Evolutionary conservation across 768 basidiomycete species (phyloP).

Genomic region (Lactarius trivialis): DNA sequence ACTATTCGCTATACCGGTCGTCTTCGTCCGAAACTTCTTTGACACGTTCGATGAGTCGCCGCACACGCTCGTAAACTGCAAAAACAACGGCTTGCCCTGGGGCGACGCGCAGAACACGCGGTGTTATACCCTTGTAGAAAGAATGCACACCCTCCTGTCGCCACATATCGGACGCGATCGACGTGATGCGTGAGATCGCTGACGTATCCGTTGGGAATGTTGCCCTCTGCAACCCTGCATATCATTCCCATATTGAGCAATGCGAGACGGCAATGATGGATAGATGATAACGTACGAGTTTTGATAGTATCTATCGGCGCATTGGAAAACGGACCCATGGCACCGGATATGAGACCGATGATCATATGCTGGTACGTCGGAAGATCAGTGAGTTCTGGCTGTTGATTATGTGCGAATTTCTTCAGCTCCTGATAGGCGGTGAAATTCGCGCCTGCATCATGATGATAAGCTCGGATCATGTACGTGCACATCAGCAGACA

Average conservation of each 20-base stretch:
- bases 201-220: slow-evolving; percentile 65
- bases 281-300: slow-evolving; percentile 56
- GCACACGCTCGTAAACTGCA: slow-evolving; percentile 91
- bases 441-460: slow-evolving; percentile 77
- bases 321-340: slow-evolving; percentile 98
- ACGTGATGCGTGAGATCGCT: slow-evolving; percentile 70
- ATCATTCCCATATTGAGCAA: neutral
- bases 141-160: slow-evolving; percentile 77
- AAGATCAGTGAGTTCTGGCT: slow-evolving; percentile 72
- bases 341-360: slow-evolving; percentile 92
- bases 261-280: neutral
- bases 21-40: slow-evolving; percentile 47
- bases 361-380: slow-evolving; percentile 95
- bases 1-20: slow-evolving; percentile 59
- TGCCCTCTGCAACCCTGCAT: slow-evolving; percentile 76
- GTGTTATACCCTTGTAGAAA: slow-evolving; percentile 99
- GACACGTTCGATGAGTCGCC: slow-evolving; percentile 63
- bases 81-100: slow-evolving; percentile 97
- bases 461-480: neutral
- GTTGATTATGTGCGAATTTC: slow-evolving; percentile 65
- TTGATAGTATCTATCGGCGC: slow-evolving; percentile 95
- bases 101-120: slow-evolving; percentile 90
- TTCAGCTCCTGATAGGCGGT: slow-evolving; percentile 98
- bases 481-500: slow-evolving; percentile 3
- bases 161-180: slow-evolving; percentile 92